A percentile compares a stretch with the other conserved stretches of the same genome.
These are phyloP conservation scores for Trichophyton simii DNA, from an alignment of 2,329 filamentous ascomycete species.

Conservation along the genomic window DNA sequence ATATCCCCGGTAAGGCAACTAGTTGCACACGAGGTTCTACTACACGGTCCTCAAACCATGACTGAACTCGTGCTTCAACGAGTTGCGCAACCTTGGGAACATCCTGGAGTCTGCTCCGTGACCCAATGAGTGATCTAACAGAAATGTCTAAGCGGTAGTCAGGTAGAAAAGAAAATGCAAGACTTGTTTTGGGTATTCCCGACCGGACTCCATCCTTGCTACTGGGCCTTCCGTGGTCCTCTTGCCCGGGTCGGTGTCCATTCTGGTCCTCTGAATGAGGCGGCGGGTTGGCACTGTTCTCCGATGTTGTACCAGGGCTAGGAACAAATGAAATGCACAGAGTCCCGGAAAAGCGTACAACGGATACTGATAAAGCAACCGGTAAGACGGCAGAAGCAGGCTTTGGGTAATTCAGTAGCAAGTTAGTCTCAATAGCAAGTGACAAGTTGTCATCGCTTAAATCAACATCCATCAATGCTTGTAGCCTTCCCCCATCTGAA, in stretches of 20 bases:
- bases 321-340: conserved; percentile 89
- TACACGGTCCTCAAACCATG: conserved; percentile 55
- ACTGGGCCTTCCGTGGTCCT: background rate
- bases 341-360: conserved; percentile 89
- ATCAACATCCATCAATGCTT: conserved; percentile 95
- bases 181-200: conserved; percentile 62
- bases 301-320: conserved; percentile 28
- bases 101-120: conserved; percentile 50
- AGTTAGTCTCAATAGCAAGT: conserved; percentile 81
- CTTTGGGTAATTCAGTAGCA: conserved; percentile 89
- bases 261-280: conserved; percentile 13
- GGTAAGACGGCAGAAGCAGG: conserved; percentile 78
- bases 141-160: conserved; percentile 55
- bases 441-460: conserved; percentile 85
- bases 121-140: conserved; percentile 52
- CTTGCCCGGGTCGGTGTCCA: background rate
- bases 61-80: conserved; percentile 51
- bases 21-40: conserved; percentile 55
- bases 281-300: conserved; percentile 17
- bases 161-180: conserved; percentile 74
- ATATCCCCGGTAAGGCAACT: conserved; percentile 49
- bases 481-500: conserved; percentile 60
- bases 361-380: conserved; percentile 79
- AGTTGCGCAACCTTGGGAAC: conserved; percentile 55
- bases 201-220: conserved; percentile 18